These are phyloP conservation scores for Biancaea sappan DNA, from an alignment of 306 rosid species.

Conservation along the genomic window DNA sequence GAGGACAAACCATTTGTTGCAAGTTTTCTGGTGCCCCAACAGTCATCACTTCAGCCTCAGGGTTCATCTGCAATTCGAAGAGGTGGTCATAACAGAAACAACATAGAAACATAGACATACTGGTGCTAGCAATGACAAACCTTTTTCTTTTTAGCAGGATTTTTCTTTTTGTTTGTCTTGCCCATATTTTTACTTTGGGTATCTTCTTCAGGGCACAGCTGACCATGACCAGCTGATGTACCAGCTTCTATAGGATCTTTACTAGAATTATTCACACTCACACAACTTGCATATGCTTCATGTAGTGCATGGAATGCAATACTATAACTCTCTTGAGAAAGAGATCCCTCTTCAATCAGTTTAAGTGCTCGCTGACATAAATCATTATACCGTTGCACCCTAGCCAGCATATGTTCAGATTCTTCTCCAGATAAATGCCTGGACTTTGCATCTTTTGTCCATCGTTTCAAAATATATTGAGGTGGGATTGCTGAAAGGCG, in stretches of 20 bases:
- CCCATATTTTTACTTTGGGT: slow-evolving; percentile 75
- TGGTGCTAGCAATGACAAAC: slow-evolving; percentile 45
- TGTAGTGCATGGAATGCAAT: slow-evolving; percentile 70
- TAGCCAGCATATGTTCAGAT: slow-evolving; percentile 58
- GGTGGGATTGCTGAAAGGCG: slow-evolving; percentile 74
- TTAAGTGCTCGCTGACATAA: slow-evolving; percentile 77
- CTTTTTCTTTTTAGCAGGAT: slow-evolving; percentile 93
- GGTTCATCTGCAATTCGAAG: slow-evolving; percentile 61
- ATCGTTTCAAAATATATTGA: slow-evolving; percentile 83
- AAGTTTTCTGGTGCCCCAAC: slow-evolving; percentile 82
- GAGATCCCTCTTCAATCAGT: slow-evolving; percentile 82
- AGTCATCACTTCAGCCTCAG: slow-evolving; percentile 73
- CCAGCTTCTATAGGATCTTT: slow-evolving; percentile 76
- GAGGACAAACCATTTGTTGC: slow-evolving; percentile 91
- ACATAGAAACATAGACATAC: slow-evolving; percentile 6
- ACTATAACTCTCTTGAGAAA: slow-evolving; percentile 83
- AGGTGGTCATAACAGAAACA: slow-evolving; percentile 32
- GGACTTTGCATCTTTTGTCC: slow-evolving; percentile 87
- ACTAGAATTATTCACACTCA: slow-evolving; percentile 58
- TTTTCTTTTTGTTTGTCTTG: slow-evolving; percentile 77
- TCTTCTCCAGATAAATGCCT: slow-evolving; percentile 65
- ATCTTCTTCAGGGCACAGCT: slow-evolving; percentile 76
- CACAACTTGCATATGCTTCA: slow-evolving; percentile 71
- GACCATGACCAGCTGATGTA: slow-evolving; percentile 70
- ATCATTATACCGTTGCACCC: slow-evolving; percentile 81